These are phyloP conservation scores for Alternaria hordeiaustralica DNA, from an alignment of 2,329 filamentous ascomycete species.

Conservation along the genomic window DNA sequence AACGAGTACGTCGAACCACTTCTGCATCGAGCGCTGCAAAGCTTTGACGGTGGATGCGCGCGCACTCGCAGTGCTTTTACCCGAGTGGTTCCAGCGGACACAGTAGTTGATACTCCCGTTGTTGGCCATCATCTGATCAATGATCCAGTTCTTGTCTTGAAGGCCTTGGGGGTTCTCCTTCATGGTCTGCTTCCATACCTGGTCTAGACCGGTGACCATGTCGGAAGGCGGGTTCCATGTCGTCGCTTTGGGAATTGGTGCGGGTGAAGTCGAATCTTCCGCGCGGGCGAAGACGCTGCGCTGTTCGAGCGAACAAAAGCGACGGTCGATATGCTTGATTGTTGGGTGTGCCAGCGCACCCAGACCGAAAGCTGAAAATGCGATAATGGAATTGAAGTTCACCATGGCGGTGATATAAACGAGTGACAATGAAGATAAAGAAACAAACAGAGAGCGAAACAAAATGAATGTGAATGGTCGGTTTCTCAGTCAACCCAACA, in stretches of 20 bases:
- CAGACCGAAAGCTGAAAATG: slow-evolving; percentile 20
- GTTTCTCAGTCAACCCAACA: too few relatives aligned
- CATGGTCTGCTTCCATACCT: slow-evolving; percentile 34
- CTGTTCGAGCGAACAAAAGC: slow-evolving; percentile 25
- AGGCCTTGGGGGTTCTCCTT: slow-evolving; percentile 31
- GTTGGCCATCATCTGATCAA: slow-evolving; percentile 36
- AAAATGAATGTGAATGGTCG: background rate
- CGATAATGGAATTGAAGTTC: slow-evolving; percentile 21
- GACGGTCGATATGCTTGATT: slow-evolving; percentile 33
- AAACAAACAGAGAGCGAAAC: background rate
- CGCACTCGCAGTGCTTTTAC: slow-evolving; percentile 48
- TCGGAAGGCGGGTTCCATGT: slow-evolving; percentile 31
- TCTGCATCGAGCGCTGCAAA: slow-evolving; percentile 46
- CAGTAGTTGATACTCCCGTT: slow-evolving; percentile 51
- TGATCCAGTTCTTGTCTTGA: slow-evolving; percentile 40
- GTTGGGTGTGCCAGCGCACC: slow-evolving; percentile 32
- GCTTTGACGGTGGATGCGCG: slow-evolving; percentile 48
- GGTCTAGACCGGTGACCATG: slow-evolving; percentile 32
- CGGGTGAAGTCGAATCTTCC: slow-evolving; percentile 15
- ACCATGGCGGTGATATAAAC: slow-evolving; percentile 18
- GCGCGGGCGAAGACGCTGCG: slow-evolving; percentile 20
- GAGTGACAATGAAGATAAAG: background rate
- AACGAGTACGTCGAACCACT: slow-evolving; percentile 55
- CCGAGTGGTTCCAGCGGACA: slow-evolving; percentile 54
- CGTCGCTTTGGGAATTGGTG: slow-evolving; percentile 26